A percentile compares a stretch with the other conserved stretches of the same genome.
Evolutionary conservation across 129 eudicot genomes (phyloP).

Genomic region (Chrysanthemum seticuspe): DNA sequence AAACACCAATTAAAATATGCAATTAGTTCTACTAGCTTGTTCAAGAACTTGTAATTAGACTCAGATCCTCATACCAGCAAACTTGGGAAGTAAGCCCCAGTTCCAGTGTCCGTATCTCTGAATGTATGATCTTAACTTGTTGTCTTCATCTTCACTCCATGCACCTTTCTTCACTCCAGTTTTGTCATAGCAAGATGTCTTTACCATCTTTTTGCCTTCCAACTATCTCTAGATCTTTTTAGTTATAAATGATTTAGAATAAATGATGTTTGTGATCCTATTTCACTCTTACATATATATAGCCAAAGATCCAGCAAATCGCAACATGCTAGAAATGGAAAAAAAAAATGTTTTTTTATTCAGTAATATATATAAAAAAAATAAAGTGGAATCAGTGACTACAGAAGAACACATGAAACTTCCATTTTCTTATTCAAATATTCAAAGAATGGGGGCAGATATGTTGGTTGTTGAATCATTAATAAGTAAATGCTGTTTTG

Average conservation of each 20-base stretch:
- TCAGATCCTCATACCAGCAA: conserved; percentile 35
- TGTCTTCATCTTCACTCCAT: conserved; percentile 61
- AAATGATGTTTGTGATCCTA: not conserved
- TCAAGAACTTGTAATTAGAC: too few species aligned
- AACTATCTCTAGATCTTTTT: not conserved
- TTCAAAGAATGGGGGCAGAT: too few species aligned
- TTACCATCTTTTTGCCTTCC: conserved; percentile 34
- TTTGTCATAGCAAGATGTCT: conserved; percentile 31
- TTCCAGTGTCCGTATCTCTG: conserved; percentile 57
- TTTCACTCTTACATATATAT: not conserved
- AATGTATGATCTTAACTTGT: conserved; percentile 43
- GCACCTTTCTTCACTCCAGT: conserved; percentile 54
- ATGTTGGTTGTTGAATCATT: too few species aligned
- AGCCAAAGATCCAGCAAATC: not conserved
- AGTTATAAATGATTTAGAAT: not conserved
- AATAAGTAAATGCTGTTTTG: too few species aligned
- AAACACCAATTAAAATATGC: too few species aligned
- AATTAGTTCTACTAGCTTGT: too few species aligned
- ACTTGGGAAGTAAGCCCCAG: conserved; percentile 53
- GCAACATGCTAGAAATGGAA: conserved; percentile 14
- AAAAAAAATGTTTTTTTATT: too few species aligned
- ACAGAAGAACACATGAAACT: too few species aligned
- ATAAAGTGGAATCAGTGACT: too few species aligned
- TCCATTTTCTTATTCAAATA: too few species aligned
- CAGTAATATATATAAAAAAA: too few species aligned